phyloP scores from a whole-genome alignment of 495 filamentous ascomycete species.

The Letharia lupina region DNA sequence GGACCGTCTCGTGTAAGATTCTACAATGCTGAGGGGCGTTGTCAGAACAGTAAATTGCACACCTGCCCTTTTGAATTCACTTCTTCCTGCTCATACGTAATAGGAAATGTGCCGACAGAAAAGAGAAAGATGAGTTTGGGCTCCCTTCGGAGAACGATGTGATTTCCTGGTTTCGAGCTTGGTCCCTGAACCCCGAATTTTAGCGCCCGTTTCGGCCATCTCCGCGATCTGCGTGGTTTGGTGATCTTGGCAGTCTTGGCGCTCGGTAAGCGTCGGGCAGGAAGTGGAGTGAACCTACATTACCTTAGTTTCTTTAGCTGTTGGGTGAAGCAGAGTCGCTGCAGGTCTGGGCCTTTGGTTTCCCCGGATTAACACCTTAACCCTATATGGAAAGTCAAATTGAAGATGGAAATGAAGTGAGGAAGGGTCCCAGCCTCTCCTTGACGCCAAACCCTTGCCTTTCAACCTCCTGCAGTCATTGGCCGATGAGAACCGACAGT shows the following conservation, averaged over 20 bases:
- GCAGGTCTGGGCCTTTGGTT: neutral
- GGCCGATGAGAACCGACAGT: no score
- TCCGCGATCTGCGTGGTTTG: neutral
- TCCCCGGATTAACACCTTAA: neutral
- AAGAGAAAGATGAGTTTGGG: no score
- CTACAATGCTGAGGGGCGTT: neutral
- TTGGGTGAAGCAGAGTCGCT: neutral
- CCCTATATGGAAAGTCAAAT: neutral
- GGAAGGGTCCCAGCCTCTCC: neutral
- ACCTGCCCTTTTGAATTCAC: neutral
- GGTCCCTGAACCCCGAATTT: neutral
- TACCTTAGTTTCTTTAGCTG: neutral
- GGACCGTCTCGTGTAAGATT: neutral
- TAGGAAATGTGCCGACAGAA: neutral
- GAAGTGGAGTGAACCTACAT: neutral
- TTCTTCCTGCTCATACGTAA: neutral
- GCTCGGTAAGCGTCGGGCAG: constrained; percentile 1
- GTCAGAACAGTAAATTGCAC: neutral
- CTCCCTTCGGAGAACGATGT: no score
- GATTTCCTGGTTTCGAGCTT: neutral
- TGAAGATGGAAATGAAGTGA: neutral
- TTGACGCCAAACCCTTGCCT: neutral
- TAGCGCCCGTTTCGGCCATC: constrained; percentile 10
- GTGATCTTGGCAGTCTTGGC: neutral
- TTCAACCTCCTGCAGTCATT: neutral